Evolutionary conservation across 805 yeast species (phyloP), one percentile per base, ranked within the genome.

Genomic region (Candida silvicultrix): DNA sequence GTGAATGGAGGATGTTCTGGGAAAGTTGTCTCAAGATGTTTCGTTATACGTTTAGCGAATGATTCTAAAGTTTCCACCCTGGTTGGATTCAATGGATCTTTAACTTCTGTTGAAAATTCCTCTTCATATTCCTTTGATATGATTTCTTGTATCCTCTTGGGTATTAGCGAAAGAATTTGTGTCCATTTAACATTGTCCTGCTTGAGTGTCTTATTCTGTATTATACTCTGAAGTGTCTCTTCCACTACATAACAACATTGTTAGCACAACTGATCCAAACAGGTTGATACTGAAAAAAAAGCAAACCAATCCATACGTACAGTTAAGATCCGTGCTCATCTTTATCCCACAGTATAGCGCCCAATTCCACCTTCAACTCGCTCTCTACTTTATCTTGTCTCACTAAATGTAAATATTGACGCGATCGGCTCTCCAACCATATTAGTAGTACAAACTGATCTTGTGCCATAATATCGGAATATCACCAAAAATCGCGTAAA

Each of bases 1-100:
- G 81, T 77, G 53, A 77, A 78, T 2, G 83, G 83, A 8, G 62
- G 59, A 16, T 53, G 46, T 0, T 28, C 16, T n/a, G n/a, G 16
- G 44, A 58, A 53, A 25, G 34, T 41, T 2, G 39, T 12, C 36
- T 42, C 23, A 23, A 56, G 44, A 37, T 49, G 42, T 41, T 45
- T 38, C 16, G 50, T 20, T 10, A 51, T 6, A 2, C 44, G 40
- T 2, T 40, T 42, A n/a, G 31, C 43, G 39, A 48, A 54, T 9
- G 44, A 23, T 9, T 42, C 41, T 2, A 56, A 25, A 2, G 58
- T 45, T 19, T 41, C 40, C 5, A 4, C 29, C 11, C 23, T 23
- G 0, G 16, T 16, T 5, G 47, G 38, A 16, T 47, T 50, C n/a
- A 51, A 41, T 1, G 58, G 49, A 20, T 50, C 50, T 21, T 40